Base-by-base conservation (phyloP, 345 rosid species). In the Crucihimalaya himalaica region DNA sequence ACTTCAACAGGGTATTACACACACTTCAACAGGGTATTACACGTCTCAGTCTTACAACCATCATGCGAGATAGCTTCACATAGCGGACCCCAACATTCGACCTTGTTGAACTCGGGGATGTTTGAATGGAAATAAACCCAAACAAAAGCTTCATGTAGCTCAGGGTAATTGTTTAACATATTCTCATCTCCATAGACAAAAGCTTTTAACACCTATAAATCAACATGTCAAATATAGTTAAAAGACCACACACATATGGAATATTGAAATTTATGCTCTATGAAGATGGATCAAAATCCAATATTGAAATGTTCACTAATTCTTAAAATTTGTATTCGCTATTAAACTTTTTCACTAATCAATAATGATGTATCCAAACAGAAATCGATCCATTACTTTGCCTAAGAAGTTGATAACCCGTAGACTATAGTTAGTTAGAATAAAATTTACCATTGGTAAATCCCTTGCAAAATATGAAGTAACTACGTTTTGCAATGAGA, bases 111-210 rank as follows among this genome's bases (percentile, higher is more conserved):
- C 75, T 95, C 89, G 5, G 80, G 77, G 47, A 83, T 70, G 72
- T 82, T 95, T 6, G 99, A 95, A 56, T 95, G 96, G 65, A 94
- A 94, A 57, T 94, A 89, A 50, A 89, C 96, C 97, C 97, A 92
- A 0, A 92, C 99, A 74, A 74, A 74, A 12, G 97, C 84, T 62
- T 89, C 92, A 80, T 83, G 83, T 56, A 91, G 80, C 77, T 92
- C 99, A 7, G 97, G 97, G 39, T 89, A 76, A 48, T 77, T 82
- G 71, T 79, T 85, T 52, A 95, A 68, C 82, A 95, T 77, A 70
- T 79, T 70, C 14, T 78, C 90, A 81, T 95, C 99, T 73, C 92
- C 99, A 61, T 87, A 87, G 0, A 89, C 90, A 74, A 90, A 83
- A 0, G 99, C 97, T 64, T 85, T 84, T 81, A 95, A 71, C 8